These are phyloP conservation scores for Sphagnurus paluster DNA, from an alignment of 1,284 basidiomycete genomes.

Conservation along the genomic window DNA sequence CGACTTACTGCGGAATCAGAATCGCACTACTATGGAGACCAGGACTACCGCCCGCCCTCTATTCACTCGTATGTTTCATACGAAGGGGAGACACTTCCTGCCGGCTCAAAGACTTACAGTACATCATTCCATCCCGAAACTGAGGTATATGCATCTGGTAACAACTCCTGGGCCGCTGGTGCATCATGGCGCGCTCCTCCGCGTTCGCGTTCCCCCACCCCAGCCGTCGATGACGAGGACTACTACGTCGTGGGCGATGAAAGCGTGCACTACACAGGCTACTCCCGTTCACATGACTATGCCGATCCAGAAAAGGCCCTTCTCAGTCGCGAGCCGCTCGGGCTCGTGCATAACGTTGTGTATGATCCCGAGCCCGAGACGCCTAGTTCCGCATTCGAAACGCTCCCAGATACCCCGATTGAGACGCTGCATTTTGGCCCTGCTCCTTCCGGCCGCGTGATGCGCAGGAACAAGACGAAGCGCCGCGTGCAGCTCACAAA, in stretches of 20 bases:
- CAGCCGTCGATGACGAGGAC: slow-evolving; percentile 68
- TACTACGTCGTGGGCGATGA: slow-evolving; percentile 57
- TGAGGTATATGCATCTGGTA: slow-evolving; percentile 67
- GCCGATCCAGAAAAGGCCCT: slow-evolving; percentile 36
- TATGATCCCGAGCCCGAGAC: slow-evolving; percentile 45
- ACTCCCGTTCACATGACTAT: slow-evolving; percentile 29
- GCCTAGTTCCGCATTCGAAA: slow-evolving; percentile 39
- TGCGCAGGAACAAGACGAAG: slow-evolving; percentile 73
- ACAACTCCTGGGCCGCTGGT: slow-evolving; percentile 41
- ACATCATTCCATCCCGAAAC: slow-evolving; percentile 57
- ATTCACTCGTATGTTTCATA: slow-evolving; percentile 32
- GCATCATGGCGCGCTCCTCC: slow-evolving; percentile 41
- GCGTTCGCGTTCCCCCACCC: slow-evolving; percentile 72
- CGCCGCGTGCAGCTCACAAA: slow-evolving; percentile 74
- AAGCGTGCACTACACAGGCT: slow-evolving; percentile 54
- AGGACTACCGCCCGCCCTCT: slow-evolving; percentile 30
- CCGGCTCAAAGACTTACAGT: slow-evolving; percentile 27
- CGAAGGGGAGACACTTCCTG: slow-evolving; percentile 28
- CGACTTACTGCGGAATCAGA: slow-evolving; percentile 9
- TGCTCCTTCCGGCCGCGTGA: slow-evolving; percentile 76
- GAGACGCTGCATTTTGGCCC: slow-evolving; percentile 86
- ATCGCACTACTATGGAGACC: slow-evolving; percentile 27
- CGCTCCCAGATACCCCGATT: slow-evolving; percentile 45
- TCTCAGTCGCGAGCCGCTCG: slow-evolving; percentile 16
- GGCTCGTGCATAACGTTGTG: slow-evolving; percentile 26